Evolutionary conservation across 306 rosid species (phyloP), one percentile per base, ranked within the genome.

Genomic region (Vigna angularis): DNA sequence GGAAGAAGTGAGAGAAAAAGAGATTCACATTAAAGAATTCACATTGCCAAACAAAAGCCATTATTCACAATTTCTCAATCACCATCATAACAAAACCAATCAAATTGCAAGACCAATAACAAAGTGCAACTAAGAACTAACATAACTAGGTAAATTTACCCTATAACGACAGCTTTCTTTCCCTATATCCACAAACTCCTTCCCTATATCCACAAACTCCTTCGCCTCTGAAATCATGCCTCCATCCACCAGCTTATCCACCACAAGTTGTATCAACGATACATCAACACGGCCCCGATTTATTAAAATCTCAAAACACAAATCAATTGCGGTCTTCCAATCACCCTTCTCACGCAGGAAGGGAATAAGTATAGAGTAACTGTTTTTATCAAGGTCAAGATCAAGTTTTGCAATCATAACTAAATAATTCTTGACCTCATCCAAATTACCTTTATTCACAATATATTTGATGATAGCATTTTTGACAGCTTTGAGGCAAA

Each of bases 341-440:
- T 93, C 98, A 34, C 92, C 92, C 81, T 83, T 84, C 84, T 86
- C 81, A 52, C 97, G 89, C 18, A 82, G 78, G 80, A 91, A 90
- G 0, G 97, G 96, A 77, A 93, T 17, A 61, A 93, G 79, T 1
- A 26, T 80, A 13, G 79, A 66, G 4, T 72, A 88, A 36, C 92
- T 91, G 10, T n/a, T 20, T 77, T 79, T 93, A 66, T 76, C 45
- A 0, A 93, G 92, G 6, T 73, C 78, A 80, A 26, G n/a, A 36
- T 82, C 88, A 62, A 61, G 71, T 26, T 86, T 85, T 20, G 17
- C 82, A n/a, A 91, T 72, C 70, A 87, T 86, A 53, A 11, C 32
- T 48, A 81, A 93, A 90, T 91, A 90, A 68, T 78, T 47, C 86
- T 82, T 91, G 45, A 90, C 93, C 68, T 83, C 90, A 17, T 72